Evolutionary conservation across 805 yeast species (phyloP).

Genomic region (Suhomyces pyralidae): DNA sequence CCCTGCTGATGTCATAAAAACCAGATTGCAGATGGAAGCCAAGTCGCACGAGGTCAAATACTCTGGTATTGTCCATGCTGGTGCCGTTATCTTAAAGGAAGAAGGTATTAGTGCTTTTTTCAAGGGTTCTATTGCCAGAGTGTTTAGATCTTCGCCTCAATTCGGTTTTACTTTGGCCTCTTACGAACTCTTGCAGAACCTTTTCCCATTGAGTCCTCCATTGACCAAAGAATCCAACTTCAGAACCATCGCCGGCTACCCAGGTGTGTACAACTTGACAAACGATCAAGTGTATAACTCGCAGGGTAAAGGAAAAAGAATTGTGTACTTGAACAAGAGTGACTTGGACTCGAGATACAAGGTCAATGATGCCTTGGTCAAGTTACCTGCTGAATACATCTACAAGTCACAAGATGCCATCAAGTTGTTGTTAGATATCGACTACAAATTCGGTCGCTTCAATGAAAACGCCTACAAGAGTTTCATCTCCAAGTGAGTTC

Average conservation of each 20-base stretch:
- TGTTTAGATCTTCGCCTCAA: conserved; percentile 93
- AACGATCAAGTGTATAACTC: conserved; percentile 44
- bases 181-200: conserved; percentile 80
- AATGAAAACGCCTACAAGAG: conserved; percentile 46
- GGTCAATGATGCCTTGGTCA: conserved; percentile 38
- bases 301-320: conserved; percentile 32
- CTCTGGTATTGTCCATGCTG: conserved; percentile 75
- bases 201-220: conserved; percentile 66
- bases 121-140: conserved; percentile 96
- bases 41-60: conserved; percentile 75
- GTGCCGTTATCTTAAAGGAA: conserved; percentile 65
- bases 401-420: conserved; percentile 61
- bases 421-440: conserved; percentile 59
- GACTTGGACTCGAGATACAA: conserved; percentile 10
- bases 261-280: conserved; percentile 44
- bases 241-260: conserved; percentile 43
- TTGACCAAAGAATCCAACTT: conserved; percentile 42
- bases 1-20: conserved; percentile 95
- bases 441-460: conserved; percentile 58
- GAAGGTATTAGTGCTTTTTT: conserved; percentile 86
- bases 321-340: conserved; percentile 33
- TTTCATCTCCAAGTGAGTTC: conserved; percentile 16
- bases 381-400: conserved; percentile 43
- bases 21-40: conserved; percentile 85
- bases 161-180: conserved; percentile 98